Base-by-base conservation (phyloP, 371 early-diverging fungal genomes). In the Basidiobolus meristosporus region DNA sequence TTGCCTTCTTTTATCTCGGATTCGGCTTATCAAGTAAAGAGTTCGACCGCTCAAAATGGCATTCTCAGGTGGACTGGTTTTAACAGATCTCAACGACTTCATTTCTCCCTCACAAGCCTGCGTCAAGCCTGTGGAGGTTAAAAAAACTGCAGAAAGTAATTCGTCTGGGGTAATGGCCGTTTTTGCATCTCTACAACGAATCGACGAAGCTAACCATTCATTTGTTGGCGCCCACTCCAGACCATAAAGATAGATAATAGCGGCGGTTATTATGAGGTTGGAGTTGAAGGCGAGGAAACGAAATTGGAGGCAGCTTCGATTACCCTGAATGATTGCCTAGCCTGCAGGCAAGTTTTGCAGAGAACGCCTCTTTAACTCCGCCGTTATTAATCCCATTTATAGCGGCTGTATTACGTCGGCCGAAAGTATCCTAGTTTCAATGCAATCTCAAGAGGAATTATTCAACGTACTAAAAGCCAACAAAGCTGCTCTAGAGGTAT, bases 331-430 rank as follows among this genome's bases (percentile, higher is more conserved):
- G 98, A 97, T 62, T 97, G 98, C 53, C 65, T 97, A 18, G 95
- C 98, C 3, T 97, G 98, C 80, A 88, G 82, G 86, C 81, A 63
- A 35, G 29, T 35, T 5, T 40, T 31, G 16, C 35, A 17, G 32
- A 38, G 3, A 17, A 22, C 31, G 14, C 15, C 11, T 7, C 10
- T 16, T 0, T 7, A 23, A 30, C 28, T 40, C 7, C 29, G 29
- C 11, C 35, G 3, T 17, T 44, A 29, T 39, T 36, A 37, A 3
- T 12, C 15, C 23, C 20, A 28, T 21, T 32, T 12, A 20, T 40
- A 82, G 89, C 60, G 98, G 95, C 9, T 97, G 98, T 57, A 82
- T 97, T 42, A 97, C 98, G 2, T 90, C 92, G 0, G 95, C 98
- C 2, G 98, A 97, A 56, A 81, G 80, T 38, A 80, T 95, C 1